Evolutionary conservation across 257 asterid genomes (phyloP).

Genomic region (Nicotiana otophora): DNA sequence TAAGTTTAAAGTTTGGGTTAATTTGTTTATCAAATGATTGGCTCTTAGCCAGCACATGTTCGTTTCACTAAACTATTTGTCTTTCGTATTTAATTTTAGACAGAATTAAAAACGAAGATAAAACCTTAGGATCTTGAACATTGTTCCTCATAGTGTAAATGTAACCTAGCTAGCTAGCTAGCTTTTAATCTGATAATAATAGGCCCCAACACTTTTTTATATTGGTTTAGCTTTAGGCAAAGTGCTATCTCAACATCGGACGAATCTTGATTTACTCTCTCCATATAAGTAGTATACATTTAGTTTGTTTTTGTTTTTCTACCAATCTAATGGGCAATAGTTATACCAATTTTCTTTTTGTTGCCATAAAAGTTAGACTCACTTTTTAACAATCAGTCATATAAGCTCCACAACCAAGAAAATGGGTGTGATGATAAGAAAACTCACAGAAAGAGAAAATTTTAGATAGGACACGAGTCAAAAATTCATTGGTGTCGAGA

Average conservation of each 20-base stretch:
- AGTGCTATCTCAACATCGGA: background rate
- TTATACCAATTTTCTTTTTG: too few species aligned
- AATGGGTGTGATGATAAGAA: too few species aligned
- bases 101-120: background rate
- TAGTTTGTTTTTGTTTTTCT: too few species aligned
- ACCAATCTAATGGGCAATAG: too few species aligned
- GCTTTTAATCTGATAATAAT: background rate
- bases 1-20: background rate
- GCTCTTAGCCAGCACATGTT: background rate
- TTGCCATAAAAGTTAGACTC: too few species aligned
- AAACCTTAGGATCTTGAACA: background rate
- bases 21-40: conserved; percentile 1
- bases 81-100: background rate
- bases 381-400: too few species aligned
- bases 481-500: too few species aligned
- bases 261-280: background rate
- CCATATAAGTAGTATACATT: too few species aligned
- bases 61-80: background rate
- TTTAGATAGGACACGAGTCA: background rate
- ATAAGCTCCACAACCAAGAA: too few species aligned
- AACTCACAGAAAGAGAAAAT: too few species aligned
- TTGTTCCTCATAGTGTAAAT: background rate
- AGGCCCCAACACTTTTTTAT: background rate
- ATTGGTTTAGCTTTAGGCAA: background rate
- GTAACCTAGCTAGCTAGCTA: background rate